These are phyloP conservation scores for Dianthus caryophyllus DNA, from an alignment of 148 eudicot species.

Conservation along the genomic window DNA sequence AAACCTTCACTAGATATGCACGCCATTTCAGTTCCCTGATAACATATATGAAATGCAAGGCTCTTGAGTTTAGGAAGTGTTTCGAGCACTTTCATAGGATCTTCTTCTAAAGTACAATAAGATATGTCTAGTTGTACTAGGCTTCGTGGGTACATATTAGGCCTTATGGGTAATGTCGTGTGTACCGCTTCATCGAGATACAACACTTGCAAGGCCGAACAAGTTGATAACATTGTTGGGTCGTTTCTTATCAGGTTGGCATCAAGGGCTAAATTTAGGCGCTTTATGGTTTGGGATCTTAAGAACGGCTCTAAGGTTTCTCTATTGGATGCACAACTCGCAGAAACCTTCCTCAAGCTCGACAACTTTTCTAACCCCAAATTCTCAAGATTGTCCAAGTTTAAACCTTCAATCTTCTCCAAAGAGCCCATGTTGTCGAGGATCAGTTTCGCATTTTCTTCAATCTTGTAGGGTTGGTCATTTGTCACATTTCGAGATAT, in stretches of 20 bases:
- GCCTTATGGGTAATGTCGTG: no score
- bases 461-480: background rate
- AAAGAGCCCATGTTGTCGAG: background rate
- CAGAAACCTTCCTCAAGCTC: background rate
- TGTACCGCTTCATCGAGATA: no score
- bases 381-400: background rate
- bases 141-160: no score
- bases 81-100: no score
- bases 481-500: no score
- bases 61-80: no score
- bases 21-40: no score
- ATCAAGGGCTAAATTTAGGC: background rate
- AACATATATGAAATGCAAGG: no score
- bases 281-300: constrained; percentile 7
- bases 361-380: background rate
- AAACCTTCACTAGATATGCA: no score
- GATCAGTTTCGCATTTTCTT: background rate
- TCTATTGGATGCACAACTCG: background rate
- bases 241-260: background rate
- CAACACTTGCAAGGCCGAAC: background rate
- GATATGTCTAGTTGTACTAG: no score
- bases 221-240: background rate
- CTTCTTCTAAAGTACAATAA: no score
- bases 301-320: background rate
- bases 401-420: constrained; percentile 10